A percentile compares a stretch with the other conserved stretches of the same genome.
phyloP scores from a whole-genome alignment of 306 rosid species.

The Argentina anserina region DNA sequence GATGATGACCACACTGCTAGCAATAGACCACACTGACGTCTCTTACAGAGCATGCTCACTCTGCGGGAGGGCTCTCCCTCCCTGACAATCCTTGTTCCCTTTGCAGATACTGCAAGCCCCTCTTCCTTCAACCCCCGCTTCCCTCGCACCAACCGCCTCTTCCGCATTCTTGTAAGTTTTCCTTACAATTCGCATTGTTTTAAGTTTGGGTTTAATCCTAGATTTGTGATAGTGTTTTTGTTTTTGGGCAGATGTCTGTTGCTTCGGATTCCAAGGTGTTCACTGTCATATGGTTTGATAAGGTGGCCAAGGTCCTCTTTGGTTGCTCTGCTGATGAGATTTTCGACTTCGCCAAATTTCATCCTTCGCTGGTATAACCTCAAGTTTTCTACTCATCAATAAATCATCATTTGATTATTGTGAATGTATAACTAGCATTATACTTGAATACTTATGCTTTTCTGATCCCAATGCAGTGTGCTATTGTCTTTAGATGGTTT shows the following conservation, averaged over 20 bases:
- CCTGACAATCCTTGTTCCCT: conserved; percentile 26
- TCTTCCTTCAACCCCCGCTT: conserved; percentile 32
- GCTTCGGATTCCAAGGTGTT: conserved; percentile 61
- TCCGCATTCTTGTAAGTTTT: conserved; percentile 52
- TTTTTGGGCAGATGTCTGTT: conserved; percentile 52
- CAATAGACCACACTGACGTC: conserved; percentile 42
- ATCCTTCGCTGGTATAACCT: conserved; percentile 51
- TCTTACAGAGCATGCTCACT: conserved; percentile 55
- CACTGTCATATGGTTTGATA: conserved; percentile 63
- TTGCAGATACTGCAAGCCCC: conserved; percentile 51
- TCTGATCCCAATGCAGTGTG: background rate
- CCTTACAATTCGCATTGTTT: too few relatives aligned
- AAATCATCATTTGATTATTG: background rate
- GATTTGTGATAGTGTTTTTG: background rate
- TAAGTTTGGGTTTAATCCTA: background rate
- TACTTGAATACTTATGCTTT: too few relatives aligned
- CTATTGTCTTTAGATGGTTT: background rate
- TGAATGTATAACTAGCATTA: background rate
- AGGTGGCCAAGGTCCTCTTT: conserved; percentile 57
- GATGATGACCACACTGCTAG: conserved; percentile 42
- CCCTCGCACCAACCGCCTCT: conserved; percentile 52
- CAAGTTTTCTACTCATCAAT: too few relatives aligned
- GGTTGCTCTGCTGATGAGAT: conserved; percentile 79
- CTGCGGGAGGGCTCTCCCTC: conserved; percentile 59
- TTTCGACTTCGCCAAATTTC: conserved; percentile 64